These are phyloP conservation scores for Dactylonectria estremocensis DNA, from an alignment of 2,329 filamentous ascomycete species.

Conservation along the genomic window DNA sequence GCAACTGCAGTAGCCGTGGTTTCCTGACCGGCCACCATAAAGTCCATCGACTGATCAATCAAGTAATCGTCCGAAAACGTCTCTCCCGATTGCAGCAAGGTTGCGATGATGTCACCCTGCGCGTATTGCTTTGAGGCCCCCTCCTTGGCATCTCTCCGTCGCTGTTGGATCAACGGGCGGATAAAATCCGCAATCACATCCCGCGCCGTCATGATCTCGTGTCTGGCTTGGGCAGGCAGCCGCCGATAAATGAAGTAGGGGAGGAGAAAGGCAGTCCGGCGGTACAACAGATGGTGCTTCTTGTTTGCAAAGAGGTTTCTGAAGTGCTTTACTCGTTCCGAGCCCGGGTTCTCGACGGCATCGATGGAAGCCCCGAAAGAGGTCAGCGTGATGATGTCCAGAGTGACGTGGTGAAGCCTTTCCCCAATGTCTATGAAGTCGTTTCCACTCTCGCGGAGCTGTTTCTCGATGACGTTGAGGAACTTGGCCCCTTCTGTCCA, in stretches of 20 bases:
- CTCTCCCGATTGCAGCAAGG: conserved; percentile 31
- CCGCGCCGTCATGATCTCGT: conserved; percentile 31
- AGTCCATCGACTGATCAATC: conserved; percentile 26
- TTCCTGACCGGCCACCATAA: conserved; percentile 25
- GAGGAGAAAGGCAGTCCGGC: conserved; percentile 23
- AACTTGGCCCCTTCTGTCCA: conserved; percentile 31
- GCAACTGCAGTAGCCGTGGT: conserved; percentile 24
- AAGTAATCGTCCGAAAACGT: conserved; percentile 32
- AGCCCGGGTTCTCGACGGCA: conserved; percentile 28
- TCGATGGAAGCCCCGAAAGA: conserved; percentile 33
- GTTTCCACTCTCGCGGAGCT: conserved; percentile 15
- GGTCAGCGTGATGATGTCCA: conserved; percentile 67
- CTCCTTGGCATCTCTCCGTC: conserved; percentile 16
- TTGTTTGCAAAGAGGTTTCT: conserved; percentile 33
- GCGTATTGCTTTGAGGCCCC: conserved; percentile 18
- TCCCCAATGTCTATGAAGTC: conserved; percentile 62
- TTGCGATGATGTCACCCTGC: conserved; percentile 31
- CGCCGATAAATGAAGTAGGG: conserved; percentile 29
- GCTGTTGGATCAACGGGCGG: conserved; percentile 32
- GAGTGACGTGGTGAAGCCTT: conserved; percentile 64
- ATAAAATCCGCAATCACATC: conserved; percentile 31
- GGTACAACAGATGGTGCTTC: conserved; percentile 26
- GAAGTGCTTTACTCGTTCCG: conserved; percentile 29
- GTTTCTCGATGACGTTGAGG: conserved; percentile 28
- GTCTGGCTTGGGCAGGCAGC: conserved; percentile 25